Evolutionary conservation across 257 asterid genomes (phyloP).

Genomic region (Solanum dulcamara): DNA sequence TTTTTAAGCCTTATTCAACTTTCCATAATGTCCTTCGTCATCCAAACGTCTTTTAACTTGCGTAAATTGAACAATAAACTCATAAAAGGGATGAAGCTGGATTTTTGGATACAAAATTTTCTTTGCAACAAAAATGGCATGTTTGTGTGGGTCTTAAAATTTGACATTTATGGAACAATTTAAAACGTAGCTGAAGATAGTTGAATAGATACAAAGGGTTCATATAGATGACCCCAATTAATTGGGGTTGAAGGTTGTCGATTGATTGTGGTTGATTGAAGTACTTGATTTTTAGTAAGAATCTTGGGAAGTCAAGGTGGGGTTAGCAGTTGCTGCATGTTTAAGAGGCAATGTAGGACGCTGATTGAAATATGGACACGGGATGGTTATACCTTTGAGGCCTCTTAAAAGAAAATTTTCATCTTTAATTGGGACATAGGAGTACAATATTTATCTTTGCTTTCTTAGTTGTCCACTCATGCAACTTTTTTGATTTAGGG

Average conservation of each 20-base stretch:
- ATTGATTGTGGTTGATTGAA: neutral
- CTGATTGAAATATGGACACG: neutral
- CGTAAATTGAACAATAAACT: neutral
- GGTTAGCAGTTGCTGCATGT: neutral
- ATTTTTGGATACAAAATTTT: neutral
- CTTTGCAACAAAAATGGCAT: neutral
- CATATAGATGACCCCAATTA: neutral
- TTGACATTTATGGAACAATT: neutral
- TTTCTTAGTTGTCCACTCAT: neutral
- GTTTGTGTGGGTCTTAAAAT: neutral
- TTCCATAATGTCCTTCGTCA: neutral
- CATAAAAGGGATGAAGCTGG: neutral
- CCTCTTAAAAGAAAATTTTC: neutral
- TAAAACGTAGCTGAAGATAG: neutral
- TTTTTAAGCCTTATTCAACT: neutral
- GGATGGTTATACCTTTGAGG: neutral
- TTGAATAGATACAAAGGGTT: neutral
- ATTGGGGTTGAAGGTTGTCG: neutral
- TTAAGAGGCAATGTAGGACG: neutral
- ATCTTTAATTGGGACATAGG: neutral
- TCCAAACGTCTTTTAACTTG: neutral
- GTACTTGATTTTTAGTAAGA: neutral
- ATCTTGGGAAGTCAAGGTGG: neutral
- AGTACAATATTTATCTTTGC: neutral
- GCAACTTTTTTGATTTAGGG: constrained; percentile 31